Evolutionary conservation across 805 yeast genomes (phyloP), one percentile per base, ranked within the genome.

Genomic region (Kodamaea hsintzibuensis): DNA sequence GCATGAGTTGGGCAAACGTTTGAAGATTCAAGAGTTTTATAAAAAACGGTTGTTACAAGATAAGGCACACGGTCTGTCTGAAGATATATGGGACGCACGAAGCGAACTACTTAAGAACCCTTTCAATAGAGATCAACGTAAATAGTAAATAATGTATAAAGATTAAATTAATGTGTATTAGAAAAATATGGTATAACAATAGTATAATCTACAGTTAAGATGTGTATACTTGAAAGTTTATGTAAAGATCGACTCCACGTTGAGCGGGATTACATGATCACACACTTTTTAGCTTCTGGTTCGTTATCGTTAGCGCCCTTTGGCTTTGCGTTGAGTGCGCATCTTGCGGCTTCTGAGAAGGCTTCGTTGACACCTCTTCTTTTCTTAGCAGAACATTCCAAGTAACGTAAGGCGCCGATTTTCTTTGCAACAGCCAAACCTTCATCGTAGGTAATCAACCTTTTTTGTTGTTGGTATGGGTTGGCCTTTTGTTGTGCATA

Each of bases 291-390:
- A 55, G 68, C 68, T 50, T 74, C 76, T 18, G 71, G 72, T 57
- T 73, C 77, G 51, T 77, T 80, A 52, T 78, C 81, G 57, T 75
- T 74, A 49, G 83, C 84, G 52, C 92, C 93, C 73, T 85, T 89
- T 49, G 96, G 89, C 66, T 84, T 89, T 12, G 96, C 96, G 57
- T 89, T 86, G 61, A 93, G 79, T 1, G 98, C 98, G 65, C 96
- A 92, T 69, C 99, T 85, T 7, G 98, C 97, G 44, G 98, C 99
- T 73, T 95, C 99, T 0, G 98, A 91, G 69, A 95, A 95, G 8
- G 98, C 98, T 74, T 95, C 99, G 66, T 96, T 95, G n/a, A 95
- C 99, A 60, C 99, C 99, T 66, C 96, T 83, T 71, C 92, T 93
- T 69, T 88, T 86, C 78, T 92, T 95, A 6, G 99, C 98, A 25